Conservation (phyloP, 2,329 filamentous ascomycete species). For the Colletotrichum trifolii region DNA sequence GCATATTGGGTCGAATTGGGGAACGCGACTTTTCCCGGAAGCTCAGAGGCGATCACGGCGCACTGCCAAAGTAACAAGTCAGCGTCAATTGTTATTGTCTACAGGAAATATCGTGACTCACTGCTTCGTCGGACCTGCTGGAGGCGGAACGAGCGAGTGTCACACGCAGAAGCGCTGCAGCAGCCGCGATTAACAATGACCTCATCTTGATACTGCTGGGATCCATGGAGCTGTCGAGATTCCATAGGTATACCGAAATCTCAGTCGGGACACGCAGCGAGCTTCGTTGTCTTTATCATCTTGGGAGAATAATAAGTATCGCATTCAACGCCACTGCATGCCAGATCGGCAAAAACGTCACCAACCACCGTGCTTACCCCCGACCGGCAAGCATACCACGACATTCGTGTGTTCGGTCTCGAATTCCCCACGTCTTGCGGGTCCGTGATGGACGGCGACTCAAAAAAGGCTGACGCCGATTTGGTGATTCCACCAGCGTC, state of each 20-base stretch:
- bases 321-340: no score
- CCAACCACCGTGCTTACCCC: no score
- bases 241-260: no score
- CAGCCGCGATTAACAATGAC: no score
- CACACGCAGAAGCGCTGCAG: no score
- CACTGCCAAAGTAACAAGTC: slow-evolving; percentile 31
- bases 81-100: background rate
- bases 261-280: no score
- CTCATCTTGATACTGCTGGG: no score
- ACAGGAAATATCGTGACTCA: background rate
- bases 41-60: slow-evolving; percentile 27
- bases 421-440: background rate
- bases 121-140: background rate
- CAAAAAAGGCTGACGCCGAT: slow-evolving; percentile 10
- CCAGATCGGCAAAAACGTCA: no score
- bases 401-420: background rate
- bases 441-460: background rate
- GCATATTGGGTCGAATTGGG: slow-evolving; percentile 40
- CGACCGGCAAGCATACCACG: background rate
- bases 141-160: no score
- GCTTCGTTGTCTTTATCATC: no score
- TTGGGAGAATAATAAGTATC: no score
- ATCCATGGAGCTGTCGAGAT: no score
- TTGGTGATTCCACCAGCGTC: background rate
- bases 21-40: slow-evolving; percentile 39